phyloP scores from a whole-genome alignment of 192 early-diverging fungal genomes.

The Coemansia sp. region DNA sequence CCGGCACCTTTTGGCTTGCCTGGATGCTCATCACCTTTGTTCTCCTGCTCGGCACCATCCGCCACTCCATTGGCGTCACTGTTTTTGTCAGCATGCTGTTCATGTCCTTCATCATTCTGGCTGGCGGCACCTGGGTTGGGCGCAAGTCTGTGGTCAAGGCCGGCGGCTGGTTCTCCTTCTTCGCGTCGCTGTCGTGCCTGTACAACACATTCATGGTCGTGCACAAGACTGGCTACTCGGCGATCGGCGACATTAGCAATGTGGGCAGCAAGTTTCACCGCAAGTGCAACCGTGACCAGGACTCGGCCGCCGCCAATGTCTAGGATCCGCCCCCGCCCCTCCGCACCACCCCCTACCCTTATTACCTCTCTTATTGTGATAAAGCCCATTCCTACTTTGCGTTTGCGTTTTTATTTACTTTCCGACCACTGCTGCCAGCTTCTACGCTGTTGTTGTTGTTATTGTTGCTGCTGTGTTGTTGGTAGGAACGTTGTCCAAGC shows the following conservation, averaged over 20 bases:
- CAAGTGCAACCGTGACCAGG: slow-evolving; percentile 22
- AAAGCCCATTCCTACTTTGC: too few relatives aligned
- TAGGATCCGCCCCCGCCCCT: too few relatives aligned
- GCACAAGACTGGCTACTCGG: slow-evolving; percentile 36
- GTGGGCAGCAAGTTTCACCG: slow-evolving; percentile 30
- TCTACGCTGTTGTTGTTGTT: too few relatives aligned
- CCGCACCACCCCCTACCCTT: too few relatives aligned
- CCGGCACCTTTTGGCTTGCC: slow-evolving; percentile 63
- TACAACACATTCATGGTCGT: slow-evolving; percentile 53
- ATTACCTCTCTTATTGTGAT: too few relatives aligned
- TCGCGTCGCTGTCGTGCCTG: slow-evolving; percentile 67
- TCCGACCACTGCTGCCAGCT: too few relatives aligned
- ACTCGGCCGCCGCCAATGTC: slow-evolving; percentile 34
- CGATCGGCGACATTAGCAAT: slow-evolving; percentile 14
- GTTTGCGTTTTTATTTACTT: too few relatives aligned
- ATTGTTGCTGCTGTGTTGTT: too few relatives aligned
- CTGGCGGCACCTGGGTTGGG: slow-evolving; percentile 57
- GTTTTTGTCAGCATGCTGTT: slow-evolving; percentile 57
- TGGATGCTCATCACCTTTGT: slow-evolving; percentile 69
- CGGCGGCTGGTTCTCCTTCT: slow-evolving; percentile 69
- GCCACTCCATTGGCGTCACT: slow-evolving; percentile 53
- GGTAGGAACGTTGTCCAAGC: too few relatives aligned
- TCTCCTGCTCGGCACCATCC: slow-evolving; percentile 57
- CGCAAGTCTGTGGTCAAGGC: slow-evolving; percentile 49
- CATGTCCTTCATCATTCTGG: slow-evolving; percentile 61